Percentiles rank a stretch among this genome's conserved stretches.
Conservation (phyloP, 768 basidiomycete species). For the Suillus placidus region DNA sequence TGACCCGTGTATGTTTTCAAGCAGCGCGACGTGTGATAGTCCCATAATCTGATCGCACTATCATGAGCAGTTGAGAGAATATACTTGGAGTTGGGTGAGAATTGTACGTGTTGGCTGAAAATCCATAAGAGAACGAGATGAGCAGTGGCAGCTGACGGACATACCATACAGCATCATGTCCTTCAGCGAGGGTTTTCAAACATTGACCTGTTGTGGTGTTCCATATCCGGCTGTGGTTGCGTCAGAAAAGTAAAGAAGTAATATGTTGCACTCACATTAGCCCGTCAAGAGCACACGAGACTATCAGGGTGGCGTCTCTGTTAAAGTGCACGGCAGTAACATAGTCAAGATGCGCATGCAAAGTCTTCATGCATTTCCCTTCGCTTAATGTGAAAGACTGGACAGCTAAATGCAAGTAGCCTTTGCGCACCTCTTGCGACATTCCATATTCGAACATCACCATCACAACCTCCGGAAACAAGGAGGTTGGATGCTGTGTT, state of each 20-base stretch:
- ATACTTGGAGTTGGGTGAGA: constrained; percentile 95
- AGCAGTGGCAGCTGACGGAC: no score
- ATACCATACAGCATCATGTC: constrained; percentile 82
- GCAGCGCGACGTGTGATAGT: constrained; percentile 88
- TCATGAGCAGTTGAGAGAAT: constrained; percentile 94
- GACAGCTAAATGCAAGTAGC: background rate
- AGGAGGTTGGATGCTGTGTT: constrained; percentile 85
- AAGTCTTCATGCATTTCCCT: constrained; percentile 84
- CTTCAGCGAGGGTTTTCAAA: constrained; percentile 93
- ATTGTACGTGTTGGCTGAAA: constrained; percentile 82
- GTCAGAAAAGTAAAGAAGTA: constrained; percentile 4
- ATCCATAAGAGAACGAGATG: background rate
- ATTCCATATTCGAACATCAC: constrained; percentile 93
- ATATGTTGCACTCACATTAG: constrained; percentile 68
- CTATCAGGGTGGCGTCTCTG: constrained; percentile 85
- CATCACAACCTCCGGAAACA: constrained; percentile 92
- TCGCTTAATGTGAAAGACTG: background rate
- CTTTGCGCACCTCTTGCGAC: constrained; percentile 64
- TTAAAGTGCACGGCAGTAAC: constrained; percentile 96
- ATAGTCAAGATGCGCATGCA: constrained; percentile 93
- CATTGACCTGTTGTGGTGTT: constrained; percentile 91
- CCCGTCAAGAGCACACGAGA: constrained; percentile 91
- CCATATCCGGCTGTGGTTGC: constrained; percentile 82
- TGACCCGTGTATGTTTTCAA: constrained; percentile 91
- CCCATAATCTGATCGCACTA: constrained; percentile 92